A percentile compares a stretch with the other conserved stretches of the same genome.
These are phyloP conservation scores for Aspergillus taichungensis DNA, from an alignment of 495 filamentous ascomycete genomes.

Conservation along the genomic window DNA sequence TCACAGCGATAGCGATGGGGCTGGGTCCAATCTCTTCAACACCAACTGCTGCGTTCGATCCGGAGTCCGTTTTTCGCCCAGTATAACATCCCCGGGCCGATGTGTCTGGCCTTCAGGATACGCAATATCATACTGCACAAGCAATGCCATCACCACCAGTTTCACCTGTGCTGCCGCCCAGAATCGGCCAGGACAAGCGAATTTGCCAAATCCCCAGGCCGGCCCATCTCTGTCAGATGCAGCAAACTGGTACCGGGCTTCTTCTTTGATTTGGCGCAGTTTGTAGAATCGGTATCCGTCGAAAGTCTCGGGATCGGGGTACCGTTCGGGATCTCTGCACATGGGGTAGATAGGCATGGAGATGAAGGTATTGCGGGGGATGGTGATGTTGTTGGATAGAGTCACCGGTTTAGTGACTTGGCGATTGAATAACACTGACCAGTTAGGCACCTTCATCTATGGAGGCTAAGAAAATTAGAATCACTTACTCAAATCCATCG, in stretches of 20 bases:
- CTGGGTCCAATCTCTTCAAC: too few relatives aligned
- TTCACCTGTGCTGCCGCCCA: conserved; percentile 43
- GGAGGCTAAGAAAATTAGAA: neutral
- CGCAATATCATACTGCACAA: conserved; percentile 27
- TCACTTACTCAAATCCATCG: conserved; percentile 9
- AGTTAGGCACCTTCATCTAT: neutral
- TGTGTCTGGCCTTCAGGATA: neutral
- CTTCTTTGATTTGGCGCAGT: conserved; percentile 22
- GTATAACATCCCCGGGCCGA: neutral
- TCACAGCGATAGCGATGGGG: too few relatives aligned
- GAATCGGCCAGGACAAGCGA: conserved; percentile 40
- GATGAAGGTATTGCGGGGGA: neutral
- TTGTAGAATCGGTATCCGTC: conserved; percentile 26
- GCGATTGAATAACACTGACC: neutral
- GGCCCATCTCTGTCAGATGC: neutral
- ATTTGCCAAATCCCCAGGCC: conserved; percentile 20
- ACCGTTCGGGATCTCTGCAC: conserved; percentile 17
- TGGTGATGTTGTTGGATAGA: neutral
- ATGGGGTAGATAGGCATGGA: neutral
- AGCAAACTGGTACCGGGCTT: conserved; percentile 2
- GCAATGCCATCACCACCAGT: conserved; percentile 29
- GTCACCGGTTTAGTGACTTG: neutral
- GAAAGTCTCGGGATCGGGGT: conserved; percentile 23
- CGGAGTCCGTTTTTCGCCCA: too few relatives aligned
- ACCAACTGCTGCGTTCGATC: too few relatives aligned